Evolutionary conservation across 495 filamentous ascomycete genomes (phyloP), one percentile per base, ranked within the genome.

Genomic region (Podospora australis): DNA sequence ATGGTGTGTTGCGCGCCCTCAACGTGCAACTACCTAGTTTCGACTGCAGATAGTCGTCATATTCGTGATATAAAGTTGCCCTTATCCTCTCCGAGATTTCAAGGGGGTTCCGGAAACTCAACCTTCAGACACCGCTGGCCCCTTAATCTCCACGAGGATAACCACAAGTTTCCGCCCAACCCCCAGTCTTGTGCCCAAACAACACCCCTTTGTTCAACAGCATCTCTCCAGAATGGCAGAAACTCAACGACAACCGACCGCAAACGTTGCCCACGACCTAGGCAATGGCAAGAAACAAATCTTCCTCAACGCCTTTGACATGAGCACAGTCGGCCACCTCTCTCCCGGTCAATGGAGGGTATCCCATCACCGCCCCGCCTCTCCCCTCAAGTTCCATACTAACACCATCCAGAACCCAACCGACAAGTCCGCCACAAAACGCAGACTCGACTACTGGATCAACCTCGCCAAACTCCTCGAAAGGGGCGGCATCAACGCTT

Each of bases 391-490:
- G n/a, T n/a, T n/a, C n/a, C n/a, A 9, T 17, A 54, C 26, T 36
- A 17, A 36, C n/a, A 36, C 13, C 5, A 17, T 0, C 2, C 51
- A 79, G 75, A 75, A 78, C 44, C 75, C 77, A 0, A 62, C 49
- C 17, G 78, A 82, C 56, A 77, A 72, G 46, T 78, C 77, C 0
- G 73, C 71, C 4, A 78, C 71, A 4, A 81, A 81, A 50, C 69
- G 74, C 19, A 74, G 54, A 3, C 69, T 82, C 13, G 66, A 74
- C 1, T 81, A 82, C 54, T 83, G 78, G 75, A 70, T 78, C 17
- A 70, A 82, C 10, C 64, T 82, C 1, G 80, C 80, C 22, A 77
- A 81, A 54, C 56, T 81, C 0, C 67, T 81, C 3, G 80, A 82
- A 39, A 64, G 70, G 13, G 80, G 76, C 6, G 74, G 73, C 19